phyloP scores from a whole-genome alignment of 768 basidiomycete genomes.

The Podaxis rugospora region DNA sequence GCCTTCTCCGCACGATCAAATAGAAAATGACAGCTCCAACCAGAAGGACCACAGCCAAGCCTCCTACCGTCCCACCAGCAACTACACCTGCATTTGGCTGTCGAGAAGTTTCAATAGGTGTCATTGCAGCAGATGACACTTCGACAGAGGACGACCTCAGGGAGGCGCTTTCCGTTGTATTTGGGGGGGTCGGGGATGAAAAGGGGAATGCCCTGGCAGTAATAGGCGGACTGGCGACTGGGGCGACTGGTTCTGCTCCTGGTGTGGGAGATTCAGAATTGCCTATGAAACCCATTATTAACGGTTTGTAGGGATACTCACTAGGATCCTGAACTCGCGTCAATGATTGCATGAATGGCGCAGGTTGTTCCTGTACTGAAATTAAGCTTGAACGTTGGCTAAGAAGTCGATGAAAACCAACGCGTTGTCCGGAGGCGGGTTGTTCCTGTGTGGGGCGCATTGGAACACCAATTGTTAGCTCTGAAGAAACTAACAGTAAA shows the following conservation, averaged over 20 bases:
- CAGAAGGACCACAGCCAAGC: slow-evolving; percentile 28
- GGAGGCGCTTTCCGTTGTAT: too few relatives aligned
- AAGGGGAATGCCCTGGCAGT: too few relatives aligned
- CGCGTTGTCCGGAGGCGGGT: background rate
- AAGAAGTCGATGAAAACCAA: background rate
- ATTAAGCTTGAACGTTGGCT: background rate
- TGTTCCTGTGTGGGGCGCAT: background rate
- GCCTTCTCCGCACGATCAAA: slow-evolving; percentile 19
- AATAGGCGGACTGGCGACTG: too few relatives aligned
- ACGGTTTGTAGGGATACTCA: too few relatives aligned
- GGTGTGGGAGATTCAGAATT: too few relatives aligned
- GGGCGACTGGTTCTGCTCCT: too few relatives aligned
- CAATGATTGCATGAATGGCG: too few relatives aligned
- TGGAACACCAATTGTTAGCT: background rate
- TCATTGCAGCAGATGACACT: background rate
- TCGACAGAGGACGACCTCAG: too few relatives aligned
- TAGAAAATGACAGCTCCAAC: slow-evolving; percentile 16
- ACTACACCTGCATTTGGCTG: slow-evolving; percentile 34
- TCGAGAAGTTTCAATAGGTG: background rate
- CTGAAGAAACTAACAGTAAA: background rate
- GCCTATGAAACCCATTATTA: too few relatives aligned
- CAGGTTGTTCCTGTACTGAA: too few relatives aligned
- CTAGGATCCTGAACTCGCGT: too few relatives aligned
- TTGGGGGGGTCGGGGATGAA: too few relatives aligned
- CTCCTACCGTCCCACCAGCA: slow-evolving; percentile 44